Evolutionary conservation across 441 rosid species (phyloP).

Genomic region (Raphanus hybrid): DNA sequence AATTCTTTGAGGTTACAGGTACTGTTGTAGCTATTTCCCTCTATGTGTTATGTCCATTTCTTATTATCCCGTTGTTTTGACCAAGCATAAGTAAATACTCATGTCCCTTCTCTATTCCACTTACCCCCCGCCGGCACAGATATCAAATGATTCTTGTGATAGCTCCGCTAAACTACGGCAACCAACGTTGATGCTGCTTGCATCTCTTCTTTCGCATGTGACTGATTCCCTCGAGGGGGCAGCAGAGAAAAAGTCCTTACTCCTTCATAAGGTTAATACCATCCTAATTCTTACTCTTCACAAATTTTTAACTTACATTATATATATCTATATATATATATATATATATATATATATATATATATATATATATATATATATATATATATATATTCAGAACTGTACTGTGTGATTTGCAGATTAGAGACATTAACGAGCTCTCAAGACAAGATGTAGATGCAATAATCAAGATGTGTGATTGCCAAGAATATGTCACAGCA

Average conservation of each 20-base stretch:
- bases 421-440: slow-evolving; percentile 87
- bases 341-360: no score
- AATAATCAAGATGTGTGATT: slow-evolving; percentile 72
- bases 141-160: slow-evolving; percentile 55
- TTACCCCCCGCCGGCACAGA: slow-evolving; percentile 43
- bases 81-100: slow-evolving; percentile 9
- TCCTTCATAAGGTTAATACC: slow-evolving; percentile 73
- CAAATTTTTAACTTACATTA: not conserved
- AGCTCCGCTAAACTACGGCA: slow-evolving; percentile 58
- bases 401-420: slow-evolving; percentile 52
- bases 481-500: slow-evolving; percentile 62
- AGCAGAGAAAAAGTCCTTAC: slow-evolving; percentile 80
- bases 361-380: no score
- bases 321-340: no score
- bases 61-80: not conserved
- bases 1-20: slow-evolving; percentile 85
- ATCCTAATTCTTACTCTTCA: slow-evolving; percentile 5
- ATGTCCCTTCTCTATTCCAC: slow-evolving; percentile 23
- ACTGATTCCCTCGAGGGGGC: slow-evolving; percentile 82
- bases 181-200: slow-evolving; percentile 68
- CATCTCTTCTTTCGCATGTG: slow-evolving; percentile 71
- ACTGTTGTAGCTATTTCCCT: slow-evolving; percentile 27
- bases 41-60: not conserved
- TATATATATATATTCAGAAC: not conserved
- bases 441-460: slow-evolving; percentile 98